Conservation (phyloP, 2,329 filamentous ascomycete species). For the Didymella glomerata region DNA sequence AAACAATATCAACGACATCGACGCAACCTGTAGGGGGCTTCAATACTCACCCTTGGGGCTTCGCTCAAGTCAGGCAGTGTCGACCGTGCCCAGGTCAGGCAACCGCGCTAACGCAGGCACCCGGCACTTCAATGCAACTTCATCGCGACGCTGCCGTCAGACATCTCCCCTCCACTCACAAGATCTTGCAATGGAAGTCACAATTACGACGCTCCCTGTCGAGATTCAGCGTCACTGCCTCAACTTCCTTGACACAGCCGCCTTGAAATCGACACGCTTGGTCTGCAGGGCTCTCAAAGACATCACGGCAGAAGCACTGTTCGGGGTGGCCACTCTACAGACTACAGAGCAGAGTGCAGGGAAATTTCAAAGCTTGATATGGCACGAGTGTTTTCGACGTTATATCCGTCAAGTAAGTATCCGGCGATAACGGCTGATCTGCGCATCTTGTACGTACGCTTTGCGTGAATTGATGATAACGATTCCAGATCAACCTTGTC, state of each 20-base stretch:
- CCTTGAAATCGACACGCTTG: slow-evolving; percentile 10
- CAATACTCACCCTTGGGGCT: neutral
- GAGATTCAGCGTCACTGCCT: slow-evolving; percentile 38
- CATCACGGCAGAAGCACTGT: slow-evolving; percentile 8
- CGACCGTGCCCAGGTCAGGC: slow-evolving; percentile 1
- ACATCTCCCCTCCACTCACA: neutral
- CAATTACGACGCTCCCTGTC: slow-evolving; percentile 10
- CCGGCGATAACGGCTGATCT: neutral
- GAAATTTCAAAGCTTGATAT: neutral
- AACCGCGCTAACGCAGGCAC: slow-evolving; percentile 12
- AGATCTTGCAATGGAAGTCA: neutral
- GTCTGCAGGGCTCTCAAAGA: neutral
- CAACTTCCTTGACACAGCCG: slow-evolving; percentile 19
- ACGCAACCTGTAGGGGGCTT: neutral
- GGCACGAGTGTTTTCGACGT: neutral
- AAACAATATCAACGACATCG: neutral
- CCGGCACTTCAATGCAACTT: neutral
- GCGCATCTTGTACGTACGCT: neutral
- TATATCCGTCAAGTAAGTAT: slow-evolving; percentile 9
- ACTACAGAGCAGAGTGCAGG: neutral
- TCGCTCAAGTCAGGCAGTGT: neutral
- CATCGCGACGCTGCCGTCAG: neutral
- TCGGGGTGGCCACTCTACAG: slow-evolving; percentile 5
- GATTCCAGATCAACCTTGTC: neutral
- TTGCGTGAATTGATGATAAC: neutral